Base-by-base conservation (phyloP, 2,329 filamentous ascomycete species). In the Trematosphaeria pertusa region DNA sequence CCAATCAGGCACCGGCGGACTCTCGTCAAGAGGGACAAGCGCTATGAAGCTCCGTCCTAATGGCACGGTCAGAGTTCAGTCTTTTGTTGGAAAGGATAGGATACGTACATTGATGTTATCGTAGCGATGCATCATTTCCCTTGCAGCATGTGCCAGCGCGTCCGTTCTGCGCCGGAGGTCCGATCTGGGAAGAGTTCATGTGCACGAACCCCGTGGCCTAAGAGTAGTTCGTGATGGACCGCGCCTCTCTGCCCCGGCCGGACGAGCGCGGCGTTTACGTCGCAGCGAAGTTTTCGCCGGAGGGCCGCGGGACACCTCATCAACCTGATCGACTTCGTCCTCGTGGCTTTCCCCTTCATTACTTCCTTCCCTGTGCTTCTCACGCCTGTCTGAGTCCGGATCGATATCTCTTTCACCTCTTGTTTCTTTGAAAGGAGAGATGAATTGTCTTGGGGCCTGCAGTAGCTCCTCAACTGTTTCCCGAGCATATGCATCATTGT, bases 151-250 rank as follows among this genome's bases (percentile, higher is more conserved):
- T 48, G 20, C n/a, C 28, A 46, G 37, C 37, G 36, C 20, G 21
- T 14, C 31, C 21, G 18, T 17, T 40, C 20, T 34, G 43, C 43
- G 12, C 43, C 43, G 20, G 19, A 3, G 17, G 43, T 20, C 9
- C 43, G 24, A 32, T 31, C 24, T 39, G 34, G 34, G 43, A 46
- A 46, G 30, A 4, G 43, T 8, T 5, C 4, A 37, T 26, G 31
- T 50, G 36, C 31, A 45, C 33, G 7, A 35, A 38, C 30, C 39
- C 22, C 17, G 34, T 32, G 17, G 39, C 35, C 35, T 40, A 51
- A 48, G 35, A 39, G 33, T 43, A 43, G 33, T 43, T 20, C 17
- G 33, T 48, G 21, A 36, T 47, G 20, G 38, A 47, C 43, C 22
- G 24, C 31, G 37, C 20, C 37, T 21, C 32, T 17, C 42, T 28